Conservation (phyloP, 495 filamentous ascomycete genomes). For the Podospora pseudoanserina region DNA sequence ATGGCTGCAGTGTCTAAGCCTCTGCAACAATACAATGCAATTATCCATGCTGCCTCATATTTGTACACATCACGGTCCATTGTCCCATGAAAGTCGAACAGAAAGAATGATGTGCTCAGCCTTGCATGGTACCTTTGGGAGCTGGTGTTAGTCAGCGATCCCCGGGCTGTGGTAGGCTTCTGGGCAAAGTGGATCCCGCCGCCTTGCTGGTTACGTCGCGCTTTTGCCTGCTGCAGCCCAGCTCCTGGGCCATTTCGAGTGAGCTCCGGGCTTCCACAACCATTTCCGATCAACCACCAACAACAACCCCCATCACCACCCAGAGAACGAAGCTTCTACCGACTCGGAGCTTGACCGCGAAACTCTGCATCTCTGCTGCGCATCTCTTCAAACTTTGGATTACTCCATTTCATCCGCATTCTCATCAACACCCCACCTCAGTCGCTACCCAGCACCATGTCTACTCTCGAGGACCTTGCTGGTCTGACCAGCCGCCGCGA, state of each 20-base stretch:
- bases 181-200: conserved; percentile 17
- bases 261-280: conserved; percentile 28
- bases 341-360: neutral
- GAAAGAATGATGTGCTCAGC: neutral
- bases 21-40: neutral
- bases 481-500: conserved; percentile 62
- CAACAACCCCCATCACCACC: conserved; percentile 20
- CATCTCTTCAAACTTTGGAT: neutral
- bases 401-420: neutral
- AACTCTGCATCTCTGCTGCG: neutral
- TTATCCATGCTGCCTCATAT: neutral
- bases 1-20: neutral
- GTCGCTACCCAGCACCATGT: conserved; percentile 27
- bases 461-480: conserved; percentile 43
- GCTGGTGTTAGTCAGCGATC: conserved; percentile 15
- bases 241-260: conserved; percentile 23
- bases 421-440: neutral
- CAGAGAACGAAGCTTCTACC: conserved; percentile 1
- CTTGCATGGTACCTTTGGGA: neutral
- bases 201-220: conserved; percentile 35
- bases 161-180: neutral
- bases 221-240: conserved; percentile 36
- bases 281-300: conserved; percentile 14
- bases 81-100: neutral
- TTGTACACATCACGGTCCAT: neutral